These are phyloP conservation scores for Penicillium frequentans DNA, from an alignment of 2,329 filamentous ascomycete genomes.

Conservation along the genomic window DNA sequence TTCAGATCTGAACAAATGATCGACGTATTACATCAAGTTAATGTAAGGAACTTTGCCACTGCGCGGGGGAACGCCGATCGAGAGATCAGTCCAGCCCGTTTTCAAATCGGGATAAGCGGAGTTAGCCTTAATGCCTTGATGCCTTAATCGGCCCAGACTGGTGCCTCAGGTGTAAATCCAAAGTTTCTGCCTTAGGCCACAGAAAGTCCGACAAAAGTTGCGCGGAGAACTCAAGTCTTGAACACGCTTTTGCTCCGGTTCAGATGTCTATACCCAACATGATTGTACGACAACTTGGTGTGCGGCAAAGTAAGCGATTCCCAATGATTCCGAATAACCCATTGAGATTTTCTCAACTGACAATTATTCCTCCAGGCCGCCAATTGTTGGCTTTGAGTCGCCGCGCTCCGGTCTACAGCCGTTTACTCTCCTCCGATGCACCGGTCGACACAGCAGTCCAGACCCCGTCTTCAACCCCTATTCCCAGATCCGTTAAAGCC, in stretches of 20 bases:
- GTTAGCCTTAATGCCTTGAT: not conserved
- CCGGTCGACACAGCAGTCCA: conserved; percentile 27
- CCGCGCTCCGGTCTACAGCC: conserved; percentile 31
- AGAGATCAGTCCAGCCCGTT: not conserved
- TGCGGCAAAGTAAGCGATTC: conserved; percentile 41
- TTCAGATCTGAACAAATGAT: not conserved
- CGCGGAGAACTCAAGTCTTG: conserved; percentile 26
- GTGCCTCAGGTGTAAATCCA: not conserved
- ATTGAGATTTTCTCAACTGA: not conserved
- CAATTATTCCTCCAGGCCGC: conserved; percentile 32
- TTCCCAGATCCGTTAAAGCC: conserved; percentile 6
- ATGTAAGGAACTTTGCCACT: conserved; percentile 7
- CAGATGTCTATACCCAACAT: conserved; percentile 30
- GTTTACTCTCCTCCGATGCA: conserved; percentile 36
- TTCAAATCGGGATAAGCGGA: conserved; percentile 3
- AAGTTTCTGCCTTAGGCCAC: conserved; percentile 25
- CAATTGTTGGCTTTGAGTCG: conserved; percentile 35
- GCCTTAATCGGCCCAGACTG: too few relatives aligned
- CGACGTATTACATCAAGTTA: not conserved
- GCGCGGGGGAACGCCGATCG: conserved; percentile 1
- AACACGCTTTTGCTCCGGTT: conserved; percentile 13
- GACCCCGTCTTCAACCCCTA: conserved; percentile 3
- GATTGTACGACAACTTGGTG: conserved; percentile 42
- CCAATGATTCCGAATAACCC: not conserved
- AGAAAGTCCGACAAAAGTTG: conserved; percentile 40